Base-by-base conservation (phyloP, 1,139 yeast species). In the Nakaseomyces bracarensis region DNA sequence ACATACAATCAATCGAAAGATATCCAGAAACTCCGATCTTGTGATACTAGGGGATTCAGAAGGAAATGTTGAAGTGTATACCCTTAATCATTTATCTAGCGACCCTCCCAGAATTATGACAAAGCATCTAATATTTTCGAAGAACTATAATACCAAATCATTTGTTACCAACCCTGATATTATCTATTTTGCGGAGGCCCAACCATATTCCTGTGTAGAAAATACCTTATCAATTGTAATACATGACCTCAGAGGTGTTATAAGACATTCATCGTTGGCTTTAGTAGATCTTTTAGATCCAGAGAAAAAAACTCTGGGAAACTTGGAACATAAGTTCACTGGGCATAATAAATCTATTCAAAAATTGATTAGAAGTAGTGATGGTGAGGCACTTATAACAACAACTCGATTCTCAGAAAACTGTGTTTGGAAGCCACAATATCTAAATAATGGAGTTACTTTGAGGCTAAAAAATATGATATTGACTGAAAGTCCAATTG, bases 271-370 rank as follows among this genome's bases (percentile, higher is more conserved):
- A 11, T 64, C 67, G 2, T 46, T 75, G 3, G 47, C 62, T n/a
- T 50, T 73, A 43, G 57, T 62, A 37, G 57, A 61, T 28, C 42
- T 75, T 25, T 47, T 71, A 27, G 55, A 55, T 46, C 45, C 47
- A 44, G 34, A 43, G 5, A 43, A 49, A 3, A 35, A 53, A 15
- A 47, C 51, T 25, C 42, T 52, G 4, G 62, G 59, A 13, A 43
- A 47, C 18, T 43, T 73, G 10, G 64, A 67, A 29, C 70, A 75
- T 52, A 80, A 82, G 52, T 74, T 80, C 44, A 87, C 93, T 4
- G 97, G 97, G 0, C 96, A 86, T 54, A 73, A 78, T 42, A 87
- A 86, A 57, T 82, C 96, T 0, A 79, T 89, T 16, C 75, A 77
- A 50, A 72, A 70, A 42, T 61, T 89, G 1, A 65, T 75, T 14